These are phyloP conservation scores for Fistulinella staudtii DNA, from an alignment of 1,284 basidiomycete genomes.

Conservation along the genomic window DNA sequence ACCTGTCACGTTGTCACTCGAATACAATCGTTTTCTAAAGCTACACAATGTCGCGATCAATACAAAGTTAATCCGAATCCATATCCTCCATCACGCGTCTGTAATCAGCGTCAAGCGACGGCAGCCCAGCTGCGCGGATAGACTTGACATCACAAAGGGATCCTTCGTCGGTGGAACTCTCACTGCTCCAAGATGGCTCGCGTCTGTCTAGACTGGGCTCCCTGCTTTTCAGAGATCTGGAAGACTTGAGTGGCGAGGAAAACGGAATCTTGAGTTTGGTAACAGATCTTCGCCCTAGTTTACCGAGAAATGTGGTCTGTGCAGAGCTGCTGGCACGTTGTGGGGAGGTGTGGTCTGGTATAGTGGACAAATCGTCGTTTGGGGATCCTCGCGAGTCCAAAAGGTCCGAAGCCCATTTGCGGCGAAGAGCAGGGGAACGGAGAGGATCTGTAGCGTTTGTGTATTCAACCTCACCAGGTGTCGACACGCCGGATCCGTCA, in stretches of 20 bases:
- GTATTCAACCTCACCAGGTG: conserved; percentile 23
- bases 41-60: conserved; percentile 9
- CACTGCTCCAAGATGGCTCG: conserved; percentile 56
- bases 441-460: conserved; percentile 36
- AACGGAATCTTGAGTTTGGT: conserved; percentile 46
- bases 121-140: conserved; percentile 19
- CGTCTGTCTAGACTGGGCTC: conserved; percentile 30
- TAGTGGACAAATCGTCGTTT: conserved; percentile 12
- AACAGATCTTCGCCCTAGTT: conserved; percentile 49
- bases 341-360: conserved; percentile 8
- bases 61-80: conserved; percentile 19
- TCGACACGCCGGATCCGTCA: conserved; percentile 25
- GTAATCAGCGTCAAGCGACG: conserved; percentile 16
- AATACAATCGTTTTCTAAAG: conserved; percentile 1
- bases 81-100: conserved; percentile 17
- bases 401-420: conserved; percentile 46
- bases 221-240: conserved; percentile 22
- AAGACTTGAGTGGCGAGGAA: conserved; percentile 33
- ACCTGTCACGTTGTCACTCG: background rate
- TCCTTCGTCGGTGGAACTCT: conserved; percentile 57
- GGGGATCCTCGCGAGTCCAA: conserved; percentile 30
- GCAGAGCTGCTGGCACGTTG: conserved; percentile 13
- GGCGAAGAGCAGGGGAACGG: conserved; percentile 39
- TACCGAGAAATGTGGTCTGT: conserved; percentile 20
- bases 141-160: conserved; percentile 28